Percentiles rank a stretch among this genome's conserved stretches.
Evolutionary conservation across 2,329 filamentous ascomycete genomes (phyloP).

Genomic region (Botrytis paeoniae): DNA sequence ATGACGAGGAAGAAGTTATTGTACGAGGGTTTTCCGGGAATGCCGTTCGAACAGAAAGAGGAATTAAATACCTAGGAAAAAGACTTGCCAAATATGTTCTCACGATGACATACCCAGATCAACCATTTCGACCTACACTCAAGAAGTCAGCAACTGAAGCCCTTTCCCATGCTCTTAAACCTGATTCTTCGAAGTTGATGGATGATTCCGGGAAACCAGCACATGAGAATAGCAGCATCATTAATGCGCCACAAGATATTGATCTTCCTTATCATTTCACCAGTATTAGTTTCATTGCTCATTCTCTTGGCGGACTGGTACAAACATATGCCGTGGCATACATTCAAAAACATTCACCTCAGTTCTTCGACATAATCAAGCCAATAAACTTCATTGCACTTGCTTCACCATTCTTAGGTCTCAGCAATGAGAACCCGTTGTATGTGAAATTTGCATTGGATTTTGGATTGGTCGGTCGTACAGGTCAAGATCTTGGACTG

Average conservation of each 20-base stretch:
- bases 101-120: constrained; percentile 87
- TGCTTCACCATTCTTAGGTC: constrained; percentile 81
- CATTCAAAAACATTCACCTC: constrained; percentile 90
- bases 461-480: constrained; percentile 92
- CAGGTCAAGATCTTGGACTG: constrained; percentile 89
- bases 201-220: constrained; percentile 47
- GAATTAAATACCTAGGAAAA: constrained; percentile 96
- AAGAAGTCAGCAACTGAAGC: constrained; percentile 46
- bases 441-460: constrained; percentile 97
- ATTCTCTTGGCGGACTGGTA: constrained; percentile 84
- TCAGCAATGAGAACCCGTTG: constrained; percentile 96
- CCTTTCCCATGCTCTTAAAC: constrained; percentile 43
- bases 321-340: constrained; percentile 96
- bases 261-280: constrained; percentile 75
- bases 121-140: constrained; percentile 72
- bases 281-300: constrained; percentile 91
- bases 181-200: constrained; percentile 39
- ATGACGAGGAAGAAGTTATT: constrained; percentile 80
- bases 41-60: constrained; percentile 84
- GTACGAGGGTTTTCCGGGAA: constrained; percentile 90
- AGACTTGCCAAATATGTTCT: constrained; percentile 88
- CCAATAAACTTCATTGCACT: constrained; percentile 89
- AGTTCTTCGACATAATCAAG: constrained; percentile 81
- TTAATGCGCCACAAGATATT: constrained; percentile 42
- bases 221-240: constrained; percentile 62